Evolutionary conservation across 768 basidiomycete genomes (phyloP).

Genomic region (Floccularia luteovirens): DNA sequence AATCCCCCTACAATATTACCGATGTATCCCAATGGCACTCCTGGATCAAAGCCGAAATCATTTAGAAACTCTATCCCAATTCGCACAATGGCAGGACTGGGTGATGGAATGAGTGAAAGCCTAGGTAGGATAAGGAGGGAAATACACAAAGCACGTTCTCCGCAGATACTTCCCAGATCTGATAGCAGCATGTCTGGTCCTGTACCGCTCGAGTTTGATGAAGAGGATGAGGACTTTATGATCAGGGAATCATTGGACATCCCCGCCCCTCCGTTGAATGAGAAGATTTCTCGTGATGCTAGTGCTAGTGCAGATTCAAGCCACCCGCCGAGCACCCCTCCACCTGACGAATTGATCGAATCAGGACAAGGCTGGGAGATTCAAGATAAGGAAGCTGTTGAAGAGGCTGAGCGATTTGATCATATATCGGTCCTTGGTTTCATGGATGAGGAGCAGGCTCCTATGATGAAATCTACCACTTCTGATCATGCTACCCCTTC

Average conservation of each 20-base stretch:
- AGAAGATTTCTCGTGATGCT: conserved; percentile 17
- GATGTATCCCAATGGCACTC: conserved; percentile 69
- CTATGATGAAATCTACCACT: too few relatives aligned
- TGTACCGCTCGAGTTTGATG: conserved; percentile 4
- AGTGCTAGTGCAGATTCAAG: conserved; percentile 19
- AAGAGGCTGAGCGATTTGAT: conserved; percentile 45
- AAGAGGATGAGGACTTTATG: conserved; percentile 2
- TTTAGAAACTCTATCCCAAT: conserved; percentile 2
- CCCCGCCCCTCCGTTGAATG: neutral
- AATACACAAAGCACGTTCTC: conserved; percentile 2
- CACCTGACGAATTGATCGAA: conserved; percentile 19
- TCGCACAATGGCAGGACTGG: conserved; percentile 2
- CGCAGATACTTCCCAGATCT: neutral
- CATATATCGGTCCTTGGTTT: conserved; percentile 34
- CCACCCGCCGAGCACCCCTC: conserved; percentile 28
- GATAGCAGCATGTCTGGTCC: neutral
- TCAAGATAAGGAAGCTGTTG: conserved; percentile 36
- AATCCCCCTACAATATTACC: conserved; percentile 48
- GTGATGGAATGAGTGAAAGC: conserved; percentile 3
- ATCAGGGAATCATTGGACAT: neutral
- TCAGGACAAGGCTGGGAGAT: conserved; percentile 36
- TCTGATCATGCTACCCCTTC: too few relatives aligned
- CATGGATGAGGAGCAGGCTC: conserved; percentile 28
- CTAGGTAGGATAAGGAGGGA: neutral
- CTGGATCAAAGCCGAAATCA: conserved; percentile 2